Base-by-base conservation (phyloP, 2,329 filamentous ascomycete genomes). In the Fusarium sp. region DNA sequence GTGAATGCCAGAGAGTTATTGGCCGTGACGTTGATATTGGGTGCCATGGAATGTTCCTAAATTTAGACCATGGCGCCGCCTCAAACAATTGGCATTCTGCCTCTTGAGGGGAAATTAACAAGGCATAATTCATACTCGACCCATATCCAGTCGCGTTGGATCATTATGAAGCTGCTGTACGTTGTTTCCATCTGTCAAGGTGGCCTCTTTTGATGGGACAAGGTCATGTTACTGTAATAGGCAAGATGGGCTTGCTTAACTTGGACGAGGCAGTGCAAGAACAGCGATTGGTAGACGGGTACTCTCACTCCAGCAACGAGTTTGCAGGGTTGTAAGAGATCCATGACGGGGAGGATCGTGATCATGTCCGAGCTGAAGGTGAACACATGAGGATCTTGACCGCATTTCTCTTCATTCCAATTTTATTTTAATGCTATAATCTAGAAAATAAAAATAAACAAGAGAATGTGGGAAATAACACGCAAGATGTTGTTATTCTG, bases 251-350 rank as follows among this genome's bases (percentile, higher is more conserved):
- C 16, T 18, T 42, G 20, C 36, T 42, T 16, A 8, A 25, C 34
- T 18, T 34, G 34, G 53, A 56, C 7, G 53, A 42, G 53, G 53
- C 53, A 42, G 53, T 56, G 53, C 53, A 40, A 20, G 3, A 42
- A 42, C 8, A 9, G 23, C 13, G 7, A 27, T 16, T 40, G 34
- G 53, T 9, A 27, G 34, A 42, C 23, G 53, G 36, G 18, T 23
- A 40, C 51, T n/a, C 51, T 56, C 53, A 29, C 49, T 34, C 49
- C 18, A 23, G 50, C 49, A 53, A 53, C 50, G 5, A 36, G 50
- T 49, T 49, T 16, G 23, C 50, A 53, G 29, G 50, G 50, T 53
- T 53, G 29, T 5, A 11, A 44, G 42, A 25, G 42, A 46, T 46
- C 42, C 42, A 25, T 46, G 42, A 25, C 13, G 42, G 20, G 40